phyloP scores from a whole-genome alignment of 2,329 filamentous ascomycete species.

The Xylaria sp. region DNA sequence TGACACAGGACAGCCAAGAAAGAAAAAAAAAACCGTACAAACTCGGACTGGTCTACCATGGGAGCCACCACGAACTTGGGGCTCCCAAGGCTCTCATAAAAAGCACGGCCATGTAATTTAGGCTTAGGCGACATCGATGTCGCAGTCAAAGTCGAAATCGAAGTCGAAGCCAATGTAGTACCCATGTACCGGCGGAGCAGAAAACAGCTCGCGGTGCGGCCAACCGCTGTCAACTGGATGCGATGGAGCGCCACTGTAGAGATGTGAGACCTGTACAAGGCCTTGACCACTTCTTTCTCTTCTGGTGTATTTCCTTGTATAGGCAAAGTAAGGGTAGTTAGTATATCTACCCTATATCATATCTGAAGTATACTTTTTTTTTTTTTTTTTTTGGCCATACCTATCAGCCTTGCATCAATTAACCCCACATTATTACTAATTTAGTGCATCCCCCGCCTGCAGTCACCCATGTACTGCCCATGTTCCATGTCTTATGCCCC shows the following conservation, averaged over 20 bases:
- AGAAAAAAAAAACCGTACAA: slow-evolving; percentile 68
- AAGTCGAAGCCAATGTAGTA: slow-evolving; percentile 40
- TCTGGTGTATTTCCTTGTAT: not conserved
- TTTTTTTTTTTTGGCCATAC: not conserved
- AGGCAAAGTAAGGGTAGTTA: not conserved
- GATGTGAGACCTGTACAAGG: not conserved
- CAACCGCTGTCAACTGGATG: slow-evolving; percentile 35
- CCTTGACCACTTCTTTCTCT: not conserved
- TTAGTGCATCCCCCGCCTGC: not conserved
- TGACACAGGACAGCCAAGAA: not conserved
- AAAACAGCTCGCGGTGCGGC: slow-evolving; percentile 38
- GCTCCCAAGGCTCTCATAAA: slow-evolving; percentile 94
- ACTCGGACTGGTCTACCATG: slow-evolving; percentile 99
- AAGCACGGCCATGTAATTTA: slow-evolving; percentile 85
- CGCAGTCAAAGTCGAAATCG: slow-evolving; percentile 43
- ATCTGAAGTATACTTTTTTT: not conserved
- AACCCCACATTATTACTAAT: slow-evolving; percentile 1
- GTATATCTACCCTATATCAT: not conserved
- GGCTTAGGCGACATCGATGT: slow-evolving; percentile 40
- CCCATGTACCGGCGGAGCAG: slow-evolving; percentile 34
- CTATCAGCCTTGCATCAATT: not conserved
- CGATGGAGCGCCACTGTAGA: slow-evolving; percentile 31
- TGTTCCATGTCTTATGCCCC: not conserved
- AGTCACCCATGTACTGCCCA: not conserved
- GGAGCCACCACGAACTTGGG: slow-evolving; percentile 92